phyloP scores from a whole-genome alignment of 768 basidiomycete genomes.

The Panellus pusillus region DNA sequence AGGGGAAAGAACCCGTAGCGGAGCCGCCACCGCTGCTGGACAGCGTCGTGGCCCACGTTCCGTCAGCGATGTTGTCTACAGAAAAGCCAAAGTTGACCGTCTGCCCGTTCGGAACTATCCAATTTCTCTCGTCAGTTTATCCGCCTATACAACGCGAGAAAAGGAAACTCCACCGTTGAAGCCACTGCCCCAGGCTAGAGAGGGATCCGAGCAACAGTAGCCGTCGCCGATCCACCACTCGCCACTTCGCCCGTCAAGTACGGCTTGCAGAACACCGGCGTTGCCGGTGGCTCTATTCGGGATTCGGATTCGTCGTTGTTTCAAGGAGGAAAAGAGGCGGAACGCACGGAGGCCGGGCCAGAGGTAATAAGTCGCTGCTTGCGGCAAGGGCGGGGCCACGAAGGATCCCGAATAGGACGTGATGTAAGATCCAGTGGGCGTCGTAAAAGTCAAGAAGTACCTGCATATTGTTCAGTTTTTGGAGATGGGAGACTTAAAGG shows the following conservation, averaged over 20 bases:
- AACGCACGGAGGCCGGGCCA: slow-evolving; percentile 17
- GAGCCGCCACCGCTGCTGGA: slow-evolving; percentile 14
- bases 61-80: slow-evolving; percentile 9
- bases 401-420: slow-evolving; percentile 12
- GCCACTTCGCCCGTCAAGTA: slow-evolving; percentile 17
- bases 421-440: slow-evolving; percentile 15
- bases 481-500: neutral
- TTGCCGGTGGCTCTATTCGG: slow-evolving; percentile 10
- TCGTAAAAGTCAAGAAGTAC: slow-evolving; percentile 17
- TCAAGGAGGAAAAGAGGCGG: neutral
- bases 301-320: neutral
- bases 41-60: slow-evolving; percentile 14
- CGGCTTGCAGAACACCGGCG: slow-evolving; percentile 15
- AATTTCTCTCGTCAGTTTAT: neutral
- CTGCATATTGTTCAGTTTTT: neutral
- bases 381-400: slow-evolving; percentile 12
- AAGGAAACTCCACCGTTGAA: slow-evolving; percentile 7
- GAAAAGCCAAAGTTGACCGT: slow-evolving; percentile 11
- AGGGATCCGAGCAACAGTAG: slow-evolving; percentile 13
- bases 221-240: slow-evolving; percentile 17
- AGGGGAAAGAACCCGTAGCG: slow-evolving; percentile 15
- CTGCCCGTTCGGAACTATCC: slow-evolving; percentile 11
- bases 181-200: slow-evolving; percentile 13
- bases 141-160: neutral
- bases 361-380: slow-evolving; percentile 18